Conservation (phyloP, 1,284 basidiomycete species). For the Moniliophthora roreri region DNA sequence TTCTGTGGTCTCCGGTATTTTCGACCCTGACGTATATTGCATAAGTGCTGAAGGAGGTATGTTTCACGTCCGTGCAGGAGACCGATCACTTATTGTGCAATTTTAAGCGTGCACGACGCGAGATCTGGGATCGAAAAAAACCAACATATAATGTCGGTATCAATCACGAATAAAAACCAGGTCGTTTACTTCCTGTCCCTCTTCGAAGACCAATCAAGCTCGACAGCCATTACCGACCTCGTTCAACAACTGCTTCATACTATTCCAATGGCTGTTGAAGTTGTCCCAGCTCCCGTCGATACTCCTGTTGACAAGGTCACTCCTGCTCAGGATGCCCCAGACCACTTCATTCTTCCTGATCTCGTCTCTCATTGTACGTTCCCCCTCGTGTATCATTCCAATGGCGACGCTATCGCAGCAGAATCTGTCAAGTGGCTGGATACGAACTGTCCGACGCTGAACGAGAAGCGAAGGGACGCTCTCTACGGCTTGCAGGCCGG, state of each 20-base stretch:
- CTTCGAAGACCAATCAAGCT: no score
- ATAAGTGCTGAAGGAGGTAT: no score
- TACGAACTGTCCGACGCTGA: constrained; percentile 47
- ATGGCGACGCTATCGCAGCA: constrained; percentile 54
- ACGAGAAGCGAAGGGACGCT: constrained; percentile 46
- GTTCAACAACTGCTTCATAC: not conserved
- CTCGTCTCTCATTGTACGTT: constrained; percentile 62
- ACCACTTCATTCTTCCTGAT: constrained; percentile 58
- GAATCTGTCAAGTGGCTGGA: constrained; percentile 63
- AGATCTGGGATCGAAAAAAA: no score
- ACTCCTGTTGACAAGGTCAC: not conserved
- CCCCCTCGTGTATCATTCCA: constrained; percentile 47
- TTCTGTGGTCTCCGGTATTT: no score
- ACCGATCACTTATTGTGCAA: no score
- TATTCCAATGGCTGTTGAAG: not conserved
- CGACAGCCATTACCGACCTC: no score
- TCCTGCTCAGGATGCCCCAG: not conserved
- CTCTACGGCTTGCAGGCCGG: constrained; percentile 63
- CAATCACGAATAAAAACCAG: no score
- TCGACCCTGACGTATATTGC: no score
- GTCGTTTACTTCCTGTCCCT: no score
- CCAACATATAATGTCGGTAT: no score
- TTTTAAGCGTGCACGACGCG: no score
- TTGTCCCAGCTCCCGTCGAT: not conserved
- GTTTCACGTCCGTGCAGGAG: no score